These are phyloP conservation scores for Podospora pseudocomata DNA, from an alignment of 495 filamentous ascomycete species.

Conservation along the genomic window DNA sequence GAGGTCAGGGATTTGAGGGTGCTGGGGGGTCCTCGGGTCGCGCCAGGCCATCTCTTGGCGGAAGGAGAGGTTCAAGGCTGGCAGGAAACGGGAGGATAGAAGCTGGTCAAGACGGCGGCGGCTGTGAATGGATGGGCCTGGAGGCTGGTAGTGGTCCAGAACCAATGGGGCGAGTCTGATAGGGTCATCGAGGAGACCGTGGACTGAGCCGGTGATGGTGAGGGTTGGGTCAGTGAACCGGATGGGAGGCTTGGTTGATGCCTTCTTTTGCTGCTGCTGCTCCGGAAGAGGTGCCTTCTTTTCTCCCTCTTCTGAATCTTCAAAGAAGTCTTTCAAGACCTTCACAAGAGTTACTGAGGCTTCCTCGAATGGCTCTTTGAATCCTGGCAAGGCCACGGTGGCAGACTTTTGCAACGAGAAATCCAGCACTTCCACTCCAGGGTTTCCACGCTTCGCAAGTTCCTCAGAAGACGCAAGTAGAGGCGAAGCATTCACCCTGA, in stretches of 20 bases:
- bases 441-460: background rate
- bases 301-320: background rate
- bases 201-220: constrained; percentile 23
- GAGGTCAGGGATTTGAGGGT: background rate
- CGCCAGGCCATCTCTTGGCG: constrained; percentile 27
- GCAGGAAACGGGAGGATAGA: constrained; percentile 23
- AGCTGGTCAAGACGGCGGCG: constrained; percentile 23
- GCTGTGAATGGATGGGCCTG: constrained; percentile 26
- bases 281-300: background rate
- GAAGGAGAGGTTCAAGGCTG: constrained; percentile 17
- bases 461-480: constrained; percentile 3
- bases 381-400: constrained; percentile 36
- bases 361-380: constrained; percentile 22
- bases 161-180: constrained; percentile 21
- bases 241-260: constrained; percentile 3
- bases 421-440: constrained; percentile 19
- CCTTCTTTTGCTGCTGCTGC: background rate
- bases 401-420: constrained; percentile 37
- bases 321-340: background rate
- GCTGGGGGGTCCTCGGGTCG: background rate
- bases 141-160: constrained; percentile 24
- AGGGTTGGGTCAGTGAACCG: constrained; percentile 22
- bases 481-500: constrained; percentile 19
- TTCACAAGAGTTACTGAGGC: background rate
- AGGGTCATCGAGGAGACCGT: constrained; percentile 28